Conservation (phyloP, 768 basidiomycete species). For the Lactifluus hygrophoroides region DNA sequence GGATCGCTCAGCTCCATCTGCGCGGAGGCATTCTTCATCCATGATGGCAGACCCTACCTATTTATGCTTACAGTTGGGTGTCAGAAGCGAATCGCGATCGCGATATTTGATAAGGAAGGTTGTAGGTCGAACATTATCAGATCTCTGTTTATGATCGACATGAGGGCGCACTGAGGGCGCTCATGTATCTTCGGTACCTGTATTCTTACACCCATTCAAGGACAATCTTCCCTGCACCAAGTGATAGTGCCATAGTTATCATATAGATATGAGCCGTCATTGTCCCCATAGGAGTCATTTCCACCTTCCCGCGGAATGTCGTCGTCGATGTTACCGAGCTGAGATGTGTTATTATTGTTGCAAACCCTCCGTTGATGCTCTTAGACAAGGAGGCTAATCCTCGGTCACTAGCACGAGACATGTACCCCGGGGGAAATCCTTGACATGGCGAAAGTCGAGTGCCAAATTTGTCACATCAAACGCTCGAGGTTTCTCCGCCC, state of each 20-base stretch:
- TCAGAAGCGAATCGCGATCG: background rate
- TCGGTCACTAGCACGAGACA: background rate
- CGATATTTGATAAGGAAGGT: constrained; percentile 3
- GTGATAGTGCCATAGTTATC: background rate
- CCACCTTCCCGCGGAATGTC: background rate
- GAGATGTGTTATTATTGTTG: background rate
- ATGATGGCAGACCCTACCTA: constrained; percentile 1
- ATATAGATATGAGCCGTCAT: background rate
- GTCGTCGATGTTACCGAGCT: background rate
- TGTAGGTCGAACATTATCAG: background rate
- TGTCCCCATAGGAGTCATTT: background rate
- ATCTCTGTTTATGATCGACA: background rate
- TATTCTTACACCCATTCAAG: background rate
- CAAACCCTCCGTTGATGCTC: background rate
- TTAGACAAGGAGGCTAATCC: background rate
- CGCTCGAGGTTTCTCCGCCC: constrained; percentile 11
- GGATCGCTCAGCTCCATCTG: constrained; percentile 11
- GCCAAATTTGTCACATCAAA: background rate
- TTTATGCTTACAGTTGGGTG: constrained; percentile 10
- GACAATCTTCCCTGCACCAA: background rate
- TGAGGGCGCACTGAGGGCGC: background rate
- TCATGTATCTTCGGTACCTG: background rate
- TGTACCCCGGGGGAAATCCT: background rate
- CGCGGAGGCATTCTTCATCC: constrained; percentile 3
- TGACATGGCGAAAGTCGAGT: constrained; percentile 1